Evolutionary conservation across 495 filamentous ascomycete species (phyloP), one percentile per base, ranked within the genome.

Genomic region (Podospora tetraspora): DNA sequence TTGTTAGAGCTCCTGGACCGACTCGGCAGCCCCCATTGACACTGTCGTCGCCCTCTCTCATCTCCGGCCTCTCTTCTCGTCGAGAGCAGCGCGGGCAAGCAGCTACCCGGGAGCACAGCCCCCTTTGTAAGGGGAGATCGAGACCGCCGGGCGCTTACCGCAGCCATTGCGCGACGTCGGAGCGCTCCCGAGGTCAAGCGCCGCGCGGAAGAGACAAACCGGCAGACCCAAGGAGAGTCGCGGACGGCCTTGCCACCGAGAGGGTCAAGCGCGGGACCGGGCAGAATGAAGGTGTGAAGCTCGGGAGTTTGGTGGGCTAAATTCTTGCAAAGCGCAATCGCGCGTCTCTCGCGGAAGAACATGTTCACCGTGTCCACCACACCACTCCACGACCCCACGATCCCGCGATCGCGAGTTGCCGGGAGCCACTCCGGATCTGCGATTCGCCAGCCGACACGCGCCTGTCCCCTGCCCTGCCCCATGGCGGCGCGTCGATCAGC

Each of bases 1-100:
- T 74, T 72, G 72, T 70, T 72, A 74, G 68, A 69, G 68, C 37
- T 64, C 70, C 23, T 52, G 23, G 43, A 9, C 59, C 61, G 65
- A 27, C 32, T 64, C 65, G 16, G 30, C 67, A 62, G 21, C 69
- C 68, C 62, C 62, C 65, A 60, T 66, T 67, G 27, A 27, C 61
- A 69, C 66, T 65, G 66, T 68, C 37, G 19, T 30, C 30, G 32
- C 25, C 11, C 62, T 63, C n/a, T 23, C 62, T 56, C 9, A 59
- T 62, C 29, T 29, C 61, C 32, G 27, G 61, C 61, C 61, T 32
- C 19, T 19, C 25, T 62, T 62, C 61, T 32, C 22, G 21, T 62
- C 29, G 43, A 52, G 19, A n/a, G 19, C 43, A 52, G 5, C 13
- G 43, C 16, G 43, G 16, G 8, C 43, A 52, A 52, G 43, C 43